Evolutionary conservation across 495 filamentous ascomycete species (phyloP).

Genomic region (Recurvomyces mirabilis): DNA sequence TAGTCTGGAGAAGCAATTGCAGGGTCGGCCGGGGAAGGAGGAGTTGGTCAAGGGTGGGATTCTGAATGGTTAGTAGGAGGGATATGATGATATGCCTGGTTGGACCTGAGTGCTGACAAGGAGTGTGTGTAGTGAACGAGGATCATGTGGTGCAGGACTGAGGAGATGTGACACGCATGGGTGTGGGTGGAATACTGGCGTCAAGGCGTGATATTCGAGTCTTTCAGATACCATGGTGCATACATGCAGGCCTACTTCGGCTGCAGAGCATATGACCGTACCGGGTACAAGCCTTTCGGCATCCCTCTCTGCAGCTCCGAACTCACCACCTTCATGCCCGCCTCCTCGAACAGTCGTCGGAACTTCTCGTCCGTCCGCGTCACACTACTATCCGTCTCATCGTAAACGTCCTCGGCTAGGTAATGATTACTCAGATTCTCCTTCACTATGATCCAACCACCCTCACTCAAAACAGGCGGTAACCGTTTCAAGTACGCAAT

Average conservation of each 20-base stretch:
- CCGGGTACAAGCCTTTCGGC: constrained; percentile 29
- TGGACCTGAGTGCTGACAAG: neutral
- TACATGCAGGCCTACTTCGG: constrained; percentile 16
- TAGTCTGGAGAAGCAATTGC: constrained; percentile 70
- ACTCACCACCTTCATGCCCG: constrained; percentile 53
- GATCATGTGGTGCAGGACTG: neutral
- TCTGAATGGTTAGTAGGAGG: constrained; percentile 23
- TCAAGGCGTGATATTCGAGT: no score
- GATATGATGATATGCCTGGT: no score
- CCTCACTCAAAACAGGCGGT: constrained; percentile 39
- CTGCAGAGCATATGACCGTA: constrained; percentile 30
- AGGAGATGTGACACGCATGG: neutral
- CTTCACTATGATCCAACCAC: constrained; percentile 64
- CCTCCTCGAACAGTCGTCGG: constrained; percentile 53
- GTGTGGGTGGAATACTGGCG: no score
- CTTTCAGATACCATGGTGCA: no score
- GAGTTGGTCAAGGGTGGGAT: constrained; percentile 69
- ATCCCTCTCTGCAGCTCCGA: constrained; percentile 62
- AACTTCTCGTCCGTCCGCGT: constrained; percentile 65
- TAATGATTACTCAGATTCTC: constrained; percentile 65
- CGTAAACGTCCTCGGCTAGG: constrained; percentile 53
- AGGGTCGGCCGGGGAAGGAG: constrained; percentile 61
- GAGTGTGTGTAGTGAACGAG: constrained; percentile 2
- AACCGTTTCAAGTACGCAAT: constrained; percentile 56
- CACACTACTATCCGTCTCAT: constrained; percentile 68